Percentiles rank a stretch among this genome's conserved stretches.
phyloP scores from a whole-genome alignment of 2,329 filamentous ascomycete genomes.

The Lasiodiplodia gonubiensis region DNA sequence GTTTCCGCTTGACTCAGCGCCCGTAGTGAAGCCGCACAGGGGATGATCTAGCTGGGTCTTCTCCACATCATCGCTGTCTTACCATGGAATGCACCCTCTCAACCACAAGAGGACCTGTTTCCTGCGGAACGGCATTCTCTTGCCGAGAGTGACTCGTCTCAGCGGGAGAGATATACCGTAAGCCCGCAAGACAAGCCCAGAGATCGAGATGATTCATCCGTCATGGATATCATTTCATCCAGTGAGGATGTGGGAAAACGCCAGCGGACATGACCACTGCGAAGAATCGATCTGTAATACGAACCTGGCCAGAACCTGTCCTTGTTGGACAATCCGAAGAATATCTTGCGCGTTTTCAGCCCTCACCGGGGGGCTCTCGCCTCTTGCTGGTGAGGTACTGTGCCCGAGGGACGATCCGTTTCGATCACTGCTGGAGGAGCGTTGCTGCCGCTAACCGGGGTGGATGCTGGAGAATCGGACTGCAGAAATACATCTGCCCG shows the following conservation, averaged over 20 bases:
- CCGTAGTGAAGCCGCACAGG: slow-evolving; percentile 76
- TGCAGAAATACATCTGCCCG: neutral
- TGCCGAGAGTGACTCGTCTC: neutral
- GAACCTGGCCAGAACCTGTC: slow-evolving; percentile 22
- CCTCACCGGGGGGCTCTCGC: neutral
- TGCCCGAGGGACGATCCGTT: neutral
- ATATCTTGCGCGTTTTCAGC: neutral
- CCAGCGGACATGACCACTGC: slow-evolving; percentile 10
- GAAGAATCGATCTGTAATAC: slow-evolving; percentile 29
- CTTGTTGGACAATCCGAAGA: slow-evolving; percentile 7
- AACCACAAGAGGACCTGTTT: neutral
- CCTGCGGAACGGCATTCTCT: neutral
- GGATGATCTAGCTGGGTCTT: slow-evolving; percentile 5
- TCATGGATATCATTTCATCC: neutral
- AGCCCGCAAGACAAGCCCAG: neutral
- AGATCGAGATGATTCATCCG: neutral
- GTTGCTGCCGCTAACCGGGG: slow-evolving; percentile 18
- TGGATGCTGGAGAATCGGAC: slow-evolving; percentile 7
- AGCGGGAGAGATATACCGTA: neutral
- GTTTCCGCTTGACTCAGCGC: slow-evolving; percentile 61
- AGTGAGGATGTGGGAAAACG: slow-evolving; percentile 1
- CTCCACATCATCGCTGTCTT: slow-evolving; percentile 7
- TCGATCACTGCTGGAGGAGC: slow-evolving; percentile 3
- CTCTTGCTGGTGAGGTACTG: neutral
- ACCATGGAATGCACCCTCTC: neutral